Base-by-base conservation (phyloP, 495 filamentous ascomycete genomes). In the Podospora pseudopauciseta region DNA sequence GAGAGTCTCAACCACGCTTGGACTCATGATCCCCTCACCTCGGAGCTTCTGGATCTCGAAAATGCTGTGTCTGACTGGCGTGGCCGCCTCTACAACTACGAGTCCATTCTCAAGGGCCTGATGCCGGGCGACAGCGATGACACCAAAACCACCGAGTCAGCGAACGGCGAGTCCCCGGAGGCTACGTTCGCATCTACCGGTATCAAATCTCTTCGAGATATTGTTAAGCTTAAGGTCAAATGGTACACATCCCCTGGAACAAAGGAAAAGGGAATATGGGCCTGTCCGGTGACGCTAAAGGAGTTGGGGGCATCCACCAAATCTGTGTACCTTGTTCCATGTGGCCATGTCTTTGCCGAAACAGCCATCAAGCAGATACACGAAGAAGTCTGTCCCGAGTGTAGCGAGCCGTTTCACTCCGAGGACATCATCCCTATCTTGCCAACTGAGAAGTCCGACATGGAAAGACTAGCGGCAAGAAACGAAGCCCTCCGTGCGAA, bases 21-120 rank as follows among this genome's bases (percentile, higher is more conserved):
- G 95, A 87, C 83, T 0, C 90, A 87, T 64, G 96, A 94, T 68
- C 93, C 94, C 0, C 83, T 99, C 49, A 96, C 92, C 1, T 91
- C 92, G 54, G 86, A 88, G 70, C 87, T 86, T 0, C 84, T 99
- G 3, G 79, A 86, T 2, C 79, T 85, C 16, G 91, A 93, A 1
- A 84, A 78, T 67, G 82, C 94, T 1, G 94, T 98, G 16, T 94
- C 92, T 0, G 95, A 99, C 79, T 90, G 84, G 34, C 83, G 85
- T 4, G 96, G 95, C 0, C 90, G 89, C 23, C 87, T 99, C 2
- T 99, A 97, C 82, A 98, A 97, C 74, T 98, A 97, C 78, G 93
- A 98, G 75, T 88, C 92, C 0, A 85, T 98, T 56, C 80, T 99
- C 54, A 88, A 92, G 71, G 91, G 89, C 65, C 83, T 99, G 2